Percentiles rank a stretch among this genome's conserved stretches.
Conservation (phyloP, 139 green algal genomes). For the Chlorella sp. region DNA sequence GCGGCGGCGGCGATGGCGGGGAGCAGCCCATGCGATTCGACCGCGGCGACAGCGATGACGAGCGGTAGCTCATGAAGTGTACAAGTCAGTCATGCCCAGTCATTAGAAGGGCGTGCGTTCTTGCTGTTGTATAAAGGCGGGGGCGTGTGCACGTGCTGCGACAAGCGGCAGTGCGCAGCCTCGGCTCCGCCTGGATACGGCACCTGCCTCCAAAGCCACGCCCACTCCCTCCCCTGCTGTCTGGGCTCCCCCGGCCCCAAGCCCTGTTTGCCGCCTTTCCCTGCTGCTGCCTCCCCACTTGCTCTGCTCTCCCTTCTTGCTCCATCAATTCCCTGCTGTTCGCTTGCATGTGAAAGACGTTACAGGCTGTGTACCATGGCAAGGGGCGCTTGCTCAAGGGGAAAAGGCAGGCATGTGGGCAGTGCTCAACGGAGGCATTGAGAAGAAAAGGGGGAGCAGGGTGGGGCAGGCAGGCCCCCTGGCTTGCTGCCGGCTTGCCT, state of each 20-base stretch:
- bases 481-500: background rate
- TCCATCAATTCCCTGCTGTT: background rate
- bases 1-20: background rate
- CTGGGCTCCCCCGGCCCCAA: background rate
- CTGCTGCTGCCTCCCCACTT: background rate
- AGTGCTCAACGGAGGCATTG: background rate
- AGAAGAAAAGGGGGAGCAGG: background rate
- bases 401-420: background rate
- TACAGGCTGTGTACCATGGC: background rate
- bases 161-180: too few relatives aligned
- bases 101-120: too few relatives aligned
- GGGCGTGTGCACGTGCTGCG: too few relatives aligned
- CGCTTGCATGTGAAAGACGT: background rate
- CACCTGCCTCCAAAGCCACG: too few relatives aligned
- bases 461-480: background rate
- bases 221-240: too few relatives aligned
- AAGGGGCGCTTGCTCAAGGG: background rate
- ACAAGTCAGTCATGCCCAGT: too few relatives aligned
- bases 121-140: too few relatives aligned
- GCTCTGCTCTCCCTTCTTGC: background rate
- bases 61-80: constrained; percentile 16
- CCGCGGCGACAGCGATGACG: constrained; percentile 41
- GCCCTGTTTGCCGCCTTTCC: background rate
- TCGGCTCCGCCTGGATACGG: too few relatives aligned
- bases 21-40: constrained; percentile 7